Percentiles rank a stretch among this genome's conserved stretches.
Conservation (phyloP, 352 stramenopile species). For the Pythium sp. region DNA sequence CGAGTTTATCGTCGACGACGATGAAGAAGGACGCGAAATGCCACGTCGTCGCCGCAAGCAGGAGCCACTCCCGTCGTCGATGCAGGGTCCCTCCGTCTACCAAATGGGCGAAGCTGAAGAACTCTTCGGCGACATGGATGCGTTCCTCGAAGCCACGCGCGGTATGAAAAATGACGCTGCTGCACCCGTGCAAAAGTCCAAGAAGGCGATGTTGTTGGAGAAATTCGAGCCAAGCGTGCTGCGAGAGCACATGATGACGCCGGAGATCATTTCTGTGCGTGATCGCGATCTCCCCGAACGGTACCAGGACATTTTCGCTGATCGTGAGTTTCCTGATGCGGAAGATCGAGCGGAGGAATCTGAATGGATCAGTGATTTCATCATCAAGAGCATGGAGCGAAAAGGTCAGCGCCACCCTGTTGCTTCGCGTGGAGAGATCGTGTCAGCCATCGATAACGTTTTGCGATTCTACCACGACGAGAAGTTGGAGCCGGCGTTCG, state of each 20-base stretch:
- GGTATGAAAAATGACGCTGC: slow-evolving; percentile 30
- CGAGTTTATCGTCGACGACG: slow-evolving; percentile 89
- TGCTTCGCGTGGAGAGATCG: slow-evolving; percentile 76
- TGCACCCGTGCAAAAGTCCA: slow-evolving; percentile 46
- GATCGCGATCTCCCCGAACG: slow-evolving; percentile 81
- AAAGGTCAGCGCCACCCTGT: slow-evolving; percentile 42
- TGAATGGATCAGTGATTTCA: slow-evolving; percentile 87
- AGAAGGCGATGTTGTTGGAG: slow-evolving; percentile 81
- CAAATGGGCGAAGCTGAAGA: slow-evolving; percentile 89
- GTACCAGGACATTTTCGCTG: slow-evolving; percentile 72
- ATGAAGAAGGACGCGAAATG: slow-evolving; percentile 82
- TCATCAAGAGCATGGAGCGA: slow-evolving; percentile 77
- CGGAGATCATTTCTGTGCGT: slow-evolving; percentile 72
- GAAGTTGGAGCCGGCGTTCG: slow-evolving; percentile 84
- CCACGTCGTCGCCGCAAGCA: slow-evolving; percentile 76
- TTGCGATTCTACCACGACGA: slow-evolving; percentile 89
- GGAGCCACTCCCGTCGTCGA: slow-evolving; percentile 61
- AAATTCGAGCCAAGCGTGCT: slow-evolving; percentile 87
- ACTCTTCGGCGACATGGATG: slow-evolving; percentile 87
- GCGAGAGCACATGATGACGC: slow-evolving; percentile 89
- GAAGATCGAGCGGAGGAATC: slow-evolving; percentile 85
- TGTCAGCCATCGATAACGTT: slow-evolving; percentile 87
- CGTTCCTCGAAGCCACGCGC: slow-evolving; percentile 81
- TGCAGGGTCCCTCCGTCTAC: slow-evolving; percentile 87
- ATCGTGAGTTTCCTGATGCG: slow-evolving; percentile 75